Evolutionary conservation across 306 rosid species (phyloP), one percentile per base, ranked within the genome.

Genomic region (Pachyrhizus erosus): DNA sequence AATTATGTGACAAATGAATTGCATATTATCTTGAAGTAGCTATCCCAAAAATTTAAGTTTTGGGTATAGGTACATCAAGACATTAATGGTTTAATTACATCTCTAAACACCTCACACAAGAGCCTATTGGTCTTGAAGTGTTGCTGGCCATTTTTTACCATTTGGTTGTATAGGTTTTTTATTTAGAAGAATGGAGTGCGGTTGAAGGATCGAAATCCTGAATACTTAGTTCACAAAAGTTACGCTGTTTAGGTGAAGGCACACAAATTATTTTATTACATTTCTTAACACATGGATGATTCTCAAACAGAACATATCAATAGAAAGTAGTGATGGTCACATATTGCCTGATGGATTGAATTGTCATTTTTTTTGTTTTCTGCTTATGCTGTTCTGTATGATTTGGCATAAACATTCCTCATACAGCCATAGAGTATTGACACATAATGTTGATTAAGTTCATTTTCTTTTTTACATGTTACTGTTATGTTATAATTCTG

Each of bases 251-350:
- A 5, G 45, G 62, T 27, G 43, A 24, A 45, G 24, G 76, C 42
- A 46, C 57, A 27, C 46, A 14, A 11, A 70, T 37, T 52, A 12
- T 68, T 68, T 40, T 66, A 9, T 18, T 18, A 12, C 74, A 40
- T 69, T 52, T 52, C 54, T 51, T n/a, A 18, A 21, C 29, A 9
- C 29, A 21, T 20, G 61, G 2, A 10, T 23, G 66, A 58, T 26
- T 58, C 66, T 55, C 39, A 55, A 75, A 55, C 69, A 37, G 64
- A 66, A 75, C 51, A 37, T n/a, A 55, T 74, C 46, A 55, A 13
- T 70, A 74, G 48, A 51, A 39, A 74, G 27, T 17, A 5, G 48
- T 57, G 3, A 45, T 4, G 33, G 21, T 12, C 33, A 45, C 62
- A 29, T 40, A 73, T 54, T 71, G 17, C 54, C 27, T 84, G 34